Conservation (phyloP, 2,329 filamentous ascomycete species). For the Scedosporium apiospermum region DNA sequence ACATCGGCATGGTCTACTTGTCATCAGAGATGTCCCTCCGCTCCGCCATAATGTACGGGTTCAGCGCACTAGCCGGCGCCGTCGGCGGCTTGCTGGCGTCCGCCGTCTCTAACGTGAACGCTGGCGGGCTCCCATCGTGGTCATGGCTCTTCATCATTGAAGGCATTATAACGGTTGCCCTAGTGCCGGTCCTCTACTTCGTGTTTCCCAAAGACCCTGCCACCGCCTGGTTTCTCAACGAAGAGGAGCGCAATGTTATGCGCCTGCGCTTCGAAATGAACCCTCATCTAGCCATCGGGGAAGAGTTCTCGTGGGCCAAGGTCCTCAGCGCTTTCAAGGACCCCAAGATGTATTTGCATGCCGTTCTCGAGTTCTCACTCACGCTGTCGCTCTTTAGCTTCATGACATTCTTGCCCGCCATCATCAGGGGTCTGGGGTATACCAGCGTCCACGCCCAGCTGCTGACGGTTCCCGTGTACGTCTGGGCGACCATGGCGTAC, state of each 20-base stretch:
- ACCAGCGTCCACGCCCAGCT: slow-evolving; percentile 22
- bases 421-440: slow-evolving; percentile 23
- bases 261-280: slow-evolving; percentile 9
- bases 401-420: slow-evolving; percentile 24
- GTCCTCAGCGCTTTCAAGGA: slow-evolving; percentile 19
- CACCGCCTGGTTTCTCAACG: slow-evolving; percentile 17
- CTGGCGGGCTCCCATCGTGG: slow-evolving; percentile 24
- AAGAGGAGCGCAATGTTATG: slow-evolving; percentile 14
- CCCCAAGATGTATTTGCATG: slow-evolving; percentile 13
- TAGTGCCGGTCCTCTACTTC: slow-evolving; percentile 20
- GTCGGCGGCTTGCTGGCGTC: slow-evolving; percentile 34
- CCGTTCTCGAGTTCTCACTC: slow-evolving; percentile 20
- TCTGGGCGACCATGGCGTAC: slow-evolving; percentile 15
- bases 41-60: slow-evolving; percentile 27
- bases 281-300: slow-evolving; percentile 10
- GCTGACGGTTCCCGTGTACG: slow-evolving; percentile 25
- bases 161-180: slow-evolving; percentile 25
- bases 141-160: slow-evolving; percentile 30
- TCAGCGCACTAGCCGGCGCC: slow-evolving; percentile 27
- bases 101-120: slow-evolving; percentile 25
- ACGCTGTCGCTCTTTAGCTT: slow-evolving; percentile 23
- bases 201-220: slow-evolving; percentile 17
- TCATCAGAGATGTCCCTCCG: slow-evolving; percentile 15
- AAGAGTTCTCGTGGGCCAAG: slow-evolving; percentile 15
- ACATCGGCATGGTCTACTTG: slow-evolving; percentile 29